Evolutionary conservation across 1,284 basidiomycete genomes (phyloP), one percentile per base, ranked within the genome.

Genomic region (Ganoderma meredithae): DNA sequence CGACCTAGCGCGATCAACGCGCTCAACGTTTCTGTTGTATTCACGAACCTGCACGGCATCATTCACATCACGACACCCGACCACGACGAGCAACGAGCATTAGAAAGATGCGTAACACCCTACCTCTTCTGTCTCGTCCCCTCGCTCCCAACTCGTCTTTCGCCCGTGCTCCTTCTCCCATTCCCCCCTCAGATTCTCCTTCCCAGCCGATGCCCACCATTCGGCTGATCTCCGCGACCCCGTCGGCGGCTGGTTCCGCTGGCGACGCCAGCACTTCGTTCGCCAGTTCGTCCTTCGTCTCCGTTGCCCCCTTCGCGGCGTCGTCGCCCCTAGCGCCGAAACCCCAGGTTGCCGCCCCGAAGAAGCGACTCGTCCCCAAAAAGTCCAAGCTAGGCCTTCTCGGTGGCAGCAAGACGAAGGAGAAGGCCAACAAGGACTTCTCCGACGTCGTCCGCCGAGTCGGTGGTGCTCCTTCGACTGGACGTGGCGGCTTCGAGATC

Each of bases 311-410:
- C 41, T 76, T 77, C 36, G 70, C 74, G 0, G 76, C 80, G 1
- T 40, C 58, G 13, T 76, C 77, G 0, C 75, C 78, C 36, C 79
- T 80, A 40, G 73, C 76, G 33, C 81, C 80, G 78, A 69, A 81
- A 74, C 64, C 71, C 62, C 76, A 76, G 41, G 12, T 49, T 12
- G 70, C 76, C 22, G 71, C 76, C 7, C 76, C 81, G 0, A 83
- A 85, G 43, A 87, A 83, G 68, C 86, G 86, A 19, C 84, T 93
- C 70, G 88, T 92, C n/a, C 91, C 90, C 13, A 93, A 92, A 80
- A 92, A 92, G 77, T 89, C 87, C 5, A 92, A 88, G 73, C 83
- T 92, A 1, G 80, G 84, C 39, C 80, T 92, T 25, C 84, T 91
- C 25, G 80, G 79, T 63, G 73, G 81, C 69, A 62, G 72, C 31